Percentiles rank a stretch among this genome's conserved stretches.
Evolutionary conservation across 1,139 yeast species (phyloP).

Genomic region (Candida frijolesensis): DNA sequence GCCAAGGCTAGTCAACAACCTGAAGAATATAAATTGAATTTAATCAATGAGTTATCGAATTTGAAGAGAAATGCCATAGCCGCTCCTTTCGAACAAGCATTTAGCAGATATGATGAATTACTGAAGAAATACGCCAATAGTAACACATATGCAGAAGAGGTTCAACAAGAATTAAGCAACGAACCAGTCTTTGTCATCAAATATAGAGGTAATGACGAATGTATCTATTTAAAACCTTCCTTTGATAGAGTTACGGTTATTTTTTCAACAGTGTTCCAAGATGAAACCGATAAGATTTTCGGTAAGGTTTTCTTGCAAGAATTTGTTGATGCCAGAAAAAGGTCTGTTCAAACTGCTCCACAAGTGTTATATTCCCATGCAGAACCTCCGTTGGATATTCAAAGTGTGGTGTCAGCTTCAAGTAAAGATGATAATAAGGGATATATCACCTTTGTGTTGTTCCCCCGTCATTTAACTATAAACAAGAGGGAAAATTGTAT

Average conservation of each 20-base stretch:
- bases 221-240: slow-evolving; percentile 87
- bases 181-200: slow-evolving; percentile 72
- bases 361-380: slow-evolving; percentile 89
- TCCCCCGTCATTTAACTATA: slow-evolving; percentile 72
- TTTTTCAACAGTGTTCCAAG: slow-evolving; percentile 91
- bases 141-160: slow-evolving; percentile 52
- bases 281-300: slow-evolving; percentile 93
- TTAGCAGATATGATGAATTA: slow-evolving; percentile 72
- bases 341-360: slow-evolving; percentile 97
- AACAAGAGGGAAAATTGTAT: slow-evolving; percentile 83
- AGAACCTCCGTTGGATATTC: slow-evolving; percentile 92
- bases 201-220: slow-evolving; percentile 86
- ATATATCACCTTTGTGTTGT: slow-evolving; percentile 73
- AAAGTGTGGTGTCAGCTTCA: slow-evolving; percentile 26
- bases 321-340: slow-evolving; percentile 92
- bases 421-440: slow-evolving; percentile 57
- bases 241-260: slow-evolving; percentile 96
- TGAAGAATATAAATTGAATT: slow-evolving; percentile 48
- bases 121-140: slow-evolving; percentile 52
- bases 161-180: slow-evolving; percentile 48
- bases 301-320: slow-evolving; percentile 96
- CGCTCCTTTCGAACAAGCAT: slow-evolving; percentile 90
- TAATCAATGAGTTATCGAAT: slow-evolving; percentile 68
- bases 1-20: slow-evolving; percentile 37
- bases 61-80: slow-evolving; percentile 88